Percentiles rank a stretch among this genome's conserved stretches.
phyloP scores from a whole-genome alignment of 495 filamentous ascomycete species.

The Penicillium macrosclerotiorum region DNA sequence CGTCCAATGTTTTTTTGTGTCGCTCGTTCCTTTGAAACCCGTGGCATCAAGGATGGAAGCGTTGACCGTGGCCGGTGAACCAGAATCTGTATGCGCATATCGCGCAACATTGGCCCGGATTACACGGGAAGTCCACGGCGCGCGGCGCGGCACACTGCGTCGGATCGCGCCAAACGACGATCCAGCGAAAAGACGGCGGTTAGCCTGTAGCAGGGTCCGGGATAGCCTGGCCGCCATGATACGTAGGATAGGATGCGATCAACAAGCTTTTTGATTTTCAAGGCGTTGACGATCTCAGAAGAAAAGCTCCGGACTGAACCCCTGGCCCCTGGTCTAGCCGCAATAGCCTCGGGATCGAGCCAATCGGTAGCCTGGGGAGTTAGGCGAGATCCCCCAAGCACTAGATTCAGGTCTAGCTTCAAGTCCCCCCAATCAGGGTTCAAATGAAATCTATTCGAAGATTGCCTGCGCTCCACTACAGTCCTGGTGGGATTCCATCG shows the following conservation, averaged over 20 bases:
- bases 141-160: conserved; percentile 3
- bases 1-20: conserved; percentile 11
- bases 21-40: conserved; percentile 1
- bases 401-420: no score
- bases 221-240: conserved; percentile 5
- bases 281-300: conserved; percentile 2
- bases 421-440: no score
- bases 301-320: conserved; percentile 2
- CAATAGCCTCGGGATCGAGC: no score
- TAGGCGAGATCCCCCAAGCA: no score
- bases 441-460: no score
- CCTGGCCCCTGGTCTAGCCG: no score
- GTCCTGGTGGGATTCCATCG: no score
- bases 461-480: no score
- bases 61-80: neutral
- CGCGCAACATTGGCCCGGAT: conserved; percentile 3
- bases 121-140: conserved; percentile 5
- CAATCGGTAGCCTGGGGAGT: no score
- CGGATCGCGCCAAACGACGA: neutral
- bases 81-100: conserved; percentile 9
- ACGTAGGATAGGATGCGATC: neutral
- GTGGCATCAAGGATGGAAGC: neutral
- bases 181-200: conserved; percentile 2
- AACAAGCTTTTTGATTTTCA: neutral
- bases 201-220: conserved; percentile 7